These are phyloP conservation scores for Candolleomyces efflorescens DNA, from an alignment of 768 basidiomycete species.

Conservation along the genomic window DNA sequence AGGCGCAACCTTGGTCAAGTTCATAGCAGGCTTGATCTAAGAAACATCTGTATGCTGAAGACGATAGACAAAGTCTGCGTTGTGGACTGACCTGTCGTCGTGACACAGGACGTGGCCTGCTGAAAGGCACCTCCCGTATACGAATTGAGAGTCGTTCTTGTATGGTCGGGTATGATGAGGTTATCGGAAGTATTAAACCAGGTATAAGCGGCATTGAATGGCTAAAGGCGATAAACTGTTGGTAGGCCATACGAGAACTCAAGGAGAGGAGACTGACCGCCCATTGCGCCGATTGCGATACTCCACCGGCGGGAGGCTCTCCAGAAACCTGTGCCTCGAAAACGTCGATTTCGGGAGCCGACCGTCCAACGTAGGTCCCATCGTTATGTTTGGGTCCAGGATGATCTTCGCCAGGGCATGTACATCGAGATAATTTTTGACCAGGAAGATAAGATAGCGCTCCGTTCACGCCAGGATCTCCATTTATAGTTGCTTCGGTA, in stretches of 20 bases:
- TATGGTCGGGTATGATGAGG: conserved; percentile 49
- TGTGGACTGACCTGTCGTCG: conserved; percentile 45
- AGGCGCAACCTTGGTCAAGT: conserved; percentile 46
- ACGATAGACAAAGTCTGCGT: neutral
- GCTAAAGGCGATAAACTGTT: conserved; percentile 33
- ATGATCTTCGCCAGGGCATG: conserved; percentile 80
- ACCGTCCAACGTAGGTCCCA: conserved; percentile 75
- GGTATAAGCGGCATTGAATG: conserved; percentile 69
- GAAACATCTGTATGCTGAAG: neutral
- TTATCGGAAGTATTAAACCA: conserved; percentile 67
- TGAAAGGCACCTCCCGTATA: conserved; percentile 79
- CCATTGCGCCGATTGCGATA: conserved; percentile 86
- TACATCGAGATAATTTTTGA: conserved; percentile 84
- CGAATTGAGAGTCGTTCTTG: conserved; percentile 51
- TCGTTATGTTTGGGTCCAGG: conserved; percentile 80
- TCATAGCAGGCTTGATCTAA: conserved; percentile 71
- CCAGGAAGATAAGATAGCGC: conserved; percentile 83
- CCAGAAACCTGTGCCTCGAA: conserved; percentile 69
- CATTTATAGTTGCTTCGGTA: conserved; percentile 51
- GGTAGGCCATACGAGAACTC: conserved; percentile 4
- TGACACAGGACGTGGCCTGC: conserved; percentile 75
- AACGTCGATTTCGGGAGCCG: conserved; percentile 88
- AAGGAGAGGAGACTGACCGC: too few relatives aligned
- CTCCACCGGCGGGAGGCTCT: conserved; percentile 39
- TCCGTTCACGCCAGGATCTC: conserved; percentile 49